Evolutionary conservation across 306 rosid species (phyloP).

Genomic region (Mimosa bimucronata): DNA sequence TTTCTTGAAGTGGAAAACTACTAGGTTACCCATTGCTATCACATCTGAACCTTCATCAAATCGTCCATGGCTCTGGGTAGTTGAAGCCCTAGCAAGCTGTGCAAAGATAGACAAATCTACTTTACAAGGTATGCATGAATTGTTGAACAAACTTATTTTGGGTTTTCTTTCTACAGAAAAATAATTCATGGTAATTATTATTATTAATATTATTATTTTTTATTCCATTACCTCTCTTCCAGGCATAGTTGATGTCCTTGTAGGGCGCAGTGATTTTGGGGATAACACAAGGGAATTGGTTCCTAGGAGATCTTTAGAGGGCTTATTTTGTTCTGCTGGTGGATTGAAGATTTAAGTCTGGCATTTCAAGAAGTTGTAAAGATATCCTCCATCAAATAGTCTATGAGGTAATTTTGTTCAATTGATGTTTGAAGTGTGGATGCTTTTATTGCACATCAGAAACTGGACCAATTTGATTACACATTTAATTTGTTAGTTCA

Average conservation of each 20-base stretch:
- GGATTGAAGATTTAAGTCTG: conserved; percentile 45
- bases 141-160: neutral
- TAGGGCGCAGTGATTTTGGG: conserved; percentile 39
- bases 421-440: too few species aligned
- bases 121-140: conserved; percentile 49
- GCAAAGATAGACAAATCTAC: conserved; percentile 41
- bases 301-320: conserved; percentile 77
- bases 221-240: neutral
- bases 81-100: conserved; percentile 64
- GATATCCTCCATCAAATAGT: too few species aligned
- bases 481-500: neutral
- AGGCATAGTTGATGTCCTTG: conserved; percentile 57
- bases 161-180: neutral
- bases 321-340: conserved; percentile 36
- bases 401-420: too few species aligned
- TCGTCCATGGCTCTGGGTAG: conserved; percentile 70
- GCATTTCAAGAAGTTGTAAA: conserved; percentile 49
- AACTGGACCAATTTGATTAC: too few species aligned
- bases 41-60: conserved; percentile 38
- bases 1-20: conserved; percentile 23
- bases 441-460: too few species aligned
- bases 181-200: neutral
- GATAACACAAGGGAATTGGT: conserved; percentile 58
- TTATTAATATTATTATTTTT: too few species aligned
- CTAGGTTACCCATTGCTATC: conserved; percentile 42